Evolutionary conservation across 768 basidiomycete species (phyloP).

Genomic region (Fomitopsis pulvina): DNA sequence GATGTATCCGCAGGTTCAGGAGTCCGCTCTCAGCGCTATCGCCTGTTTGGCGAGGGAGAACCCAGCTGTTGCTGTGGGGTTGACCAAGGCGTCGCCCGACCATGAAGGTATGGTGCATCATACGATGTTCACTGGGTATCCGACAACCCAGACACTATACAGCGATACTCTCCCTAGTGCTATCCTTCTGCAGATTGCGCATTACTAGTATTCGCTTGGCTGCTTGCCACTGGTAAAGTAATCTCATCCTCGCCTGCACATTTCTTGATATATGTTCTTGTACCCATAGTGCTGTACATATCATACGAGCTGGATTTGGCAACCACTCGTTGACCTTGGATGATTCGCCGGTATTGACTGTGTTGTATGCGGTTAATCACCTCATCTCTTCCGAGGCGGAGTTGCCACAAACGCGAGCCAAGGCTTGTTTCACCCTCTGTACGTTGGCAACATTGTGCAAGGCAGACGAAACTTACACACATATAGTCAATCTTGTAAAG

Average conservation of each 20-base stretch:
- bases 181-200: constrained; percentile 53
- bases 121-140: constrained; percentile 6
- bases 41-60: constrained; percentile 66
- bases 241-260: not conserved
- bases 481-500: constrained; percentile 54
- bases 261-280: constrained; percentile 1
- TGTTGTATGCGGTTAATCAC: constrained; percentile 67
- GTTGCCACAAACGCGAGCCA: constrained; percentile 40
- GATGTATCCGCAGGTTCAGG: constrained; percentile 44
- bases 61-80: constrained; percentile 37
- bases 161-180: constrained; percentile 36
- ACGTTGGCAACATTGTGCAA: constrained; percentile 18
- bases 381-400: constrained; percentile 42
- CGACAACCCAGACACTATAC: constrained; percentile 4
- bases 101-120: constrained; percentile 27
- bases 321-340: constrained; percentile 29
- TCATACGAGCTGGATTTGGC: constrained; percentile 44
- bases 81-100: constrained; percentile 40
- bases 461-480: not conserved
- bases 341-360: constrained; percentile 42
- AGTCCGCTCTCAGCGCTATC: constrained; percentile 57
- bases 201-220: constrained; percentile 58
- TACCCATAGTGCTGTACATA: constrained; percentile 49
- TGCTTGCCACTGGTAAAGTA: constrained; percentile 58
- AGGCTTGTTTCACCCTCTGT: constrained; percentile 77